Evolutionary conservation across 768 basidiomycete species (phyloP).

Genomic region (Pleurotus ostreatus): DNA sequence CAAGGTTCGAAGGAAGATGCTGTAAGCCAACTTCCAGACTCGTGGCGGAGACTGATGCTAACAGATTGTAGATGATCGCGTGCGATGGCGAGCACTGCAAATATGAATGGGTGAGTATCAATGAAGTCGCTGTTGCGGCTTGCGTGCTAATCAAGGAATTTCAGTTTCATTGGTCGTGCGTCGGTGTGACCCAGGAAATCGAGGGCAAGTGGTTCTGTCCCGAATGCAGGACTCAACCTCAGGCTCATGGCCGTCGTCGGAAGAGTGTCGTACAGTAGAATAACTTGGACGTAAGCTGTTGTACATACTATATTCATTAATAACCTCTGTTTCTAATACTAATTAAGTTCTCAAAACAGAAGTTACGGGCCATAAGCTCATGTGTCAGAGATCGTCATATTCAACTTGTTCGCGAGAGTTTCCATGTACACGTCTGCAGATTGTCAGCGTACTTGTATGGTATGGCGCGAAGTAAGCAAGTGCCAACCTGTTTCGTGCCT

Average conservation of each 20-base stretch:
- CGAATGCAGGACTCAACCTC: slow-evolving; percentile 39
- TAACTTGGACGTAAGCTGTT: too few relatives aligned
- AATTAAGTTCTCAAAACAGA: too few relatives aligned
- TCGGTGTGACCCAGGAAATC: slow-evolving; percentile 55
- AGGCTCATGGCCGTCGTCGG: too few relatives aligned
- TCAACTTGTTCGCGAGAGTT: slow-evolving; percentile 76
- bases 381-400: slow-evolving; percentile 33
- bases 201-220: slow-evolving; percentile 70
- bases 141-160: not conserved
- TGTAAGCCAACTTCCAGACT: not conserved
- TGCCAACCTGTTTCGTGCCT: slow-evolving; percentile 67
- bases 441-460: not conserved
- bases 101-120: slow-evolving; percentile 69
- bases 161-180: slow-evolving; percentile 74
- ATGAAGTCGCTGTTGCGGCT: not conserved
- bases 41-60: slow-evolving; percentile 6
- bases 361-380: too few relatives aligned
- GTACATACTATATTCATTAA: too few relatives aligned
- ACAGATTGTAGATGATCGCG: slow-evolving; percentile 67
- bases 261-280: too few relatives aligned
- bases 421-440: slow-evolving; percentile 79
- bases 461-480: slow-evolving; percentile 5
- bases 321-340: too few relatives aligned
- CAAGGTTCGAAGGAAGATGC: not conserved
- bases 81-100: slow-evolving; percentile 73